A percentile compares a stretch with the other conserved stretches of the same genome.
These are phyloP conservation scores for Boletus vinaceobasis DNA, from an alignment of 768 basidiomycete species.

Conservation along the genomic window DNA sequence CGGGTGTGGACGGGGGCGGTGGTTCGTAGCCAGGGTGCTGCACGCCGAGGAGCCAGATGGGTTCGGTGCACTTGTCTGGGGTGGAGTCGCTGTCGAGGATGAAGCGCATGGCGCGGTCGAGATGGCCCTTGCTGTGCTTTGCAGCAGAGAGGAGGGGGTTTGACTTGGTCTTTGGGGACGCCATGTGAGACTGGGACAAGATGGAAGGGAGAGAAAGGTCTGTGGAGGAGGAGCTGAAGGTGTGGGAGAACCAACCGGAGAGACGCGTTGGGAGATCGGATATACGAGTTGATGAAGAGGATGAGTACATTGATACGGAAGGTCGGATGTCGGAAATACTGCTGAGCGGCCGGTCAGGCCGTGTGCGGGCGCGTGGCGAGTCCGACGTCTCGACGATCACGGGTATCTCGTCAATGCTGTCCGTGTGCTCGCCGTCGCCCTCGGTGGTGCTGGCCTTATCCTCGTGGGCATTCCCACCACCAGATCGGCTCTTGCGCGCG, in stretches of 20 bases:
- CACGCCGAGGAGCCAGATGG: slow-evolving; percentile 89
- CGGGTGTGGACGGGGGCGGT: slow-evolving; percentile 25
- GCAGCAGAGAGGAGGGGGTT: slow-evolving; percentile 63
- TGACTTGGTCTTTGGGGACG: slow-evolving; percentile 43
- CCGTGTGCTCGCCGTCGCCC: slow-evolving; percentile 33
- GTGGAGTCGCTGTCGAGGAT: slow-evolving; percentile 87
- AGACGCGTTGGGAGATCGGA: slow-evolving; percentile 72
- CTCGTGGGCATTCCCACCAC: slow-evolving; percentile 22
- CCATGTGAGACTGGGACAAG: slow-evolving; percentile 45
- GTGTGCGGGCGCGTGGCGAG: slow-evolving; percentile 52
- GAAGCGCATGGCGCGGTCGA: slow-evolving; percentile 84
- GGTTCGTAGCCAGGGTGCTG: slow-evolving; percentile 73
- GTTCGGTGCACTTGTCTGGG: slow-evolving; percentile 76
- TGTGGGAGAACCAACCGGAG: slow-evolving; percentile 79
- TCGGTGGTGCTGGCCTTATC: slow-evolving; percentile 22
- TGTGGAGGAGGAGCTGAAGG: slow-evolving; percentile 66
- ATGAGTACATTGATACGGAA: slow-evolving; percentile 44
- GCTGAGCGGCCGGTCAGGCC: slow-evolving; percentile 54
- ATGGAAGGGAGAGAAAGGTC: slow-evolving; percentile 67
- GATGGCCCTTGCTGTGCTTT: slow-evolving; percentile 68
- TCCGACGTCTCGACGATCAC: slow-evolving; percentile 64
- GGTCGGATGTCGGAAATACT: slow-evolving; percentile 42
- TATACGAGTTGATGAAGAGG: slow-evolving; percentile 49
- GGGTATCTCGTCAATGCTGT: slow-evolving; percentile 49
- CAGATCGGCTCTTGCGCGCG: slow-evolving; percentile 36